Percentiles rank a stretch among this genome's conserved stretches.
Evolutionary conservation across 306 rosid species (phyloP).

Genomic region (Vigna nakashimae): DNA sequence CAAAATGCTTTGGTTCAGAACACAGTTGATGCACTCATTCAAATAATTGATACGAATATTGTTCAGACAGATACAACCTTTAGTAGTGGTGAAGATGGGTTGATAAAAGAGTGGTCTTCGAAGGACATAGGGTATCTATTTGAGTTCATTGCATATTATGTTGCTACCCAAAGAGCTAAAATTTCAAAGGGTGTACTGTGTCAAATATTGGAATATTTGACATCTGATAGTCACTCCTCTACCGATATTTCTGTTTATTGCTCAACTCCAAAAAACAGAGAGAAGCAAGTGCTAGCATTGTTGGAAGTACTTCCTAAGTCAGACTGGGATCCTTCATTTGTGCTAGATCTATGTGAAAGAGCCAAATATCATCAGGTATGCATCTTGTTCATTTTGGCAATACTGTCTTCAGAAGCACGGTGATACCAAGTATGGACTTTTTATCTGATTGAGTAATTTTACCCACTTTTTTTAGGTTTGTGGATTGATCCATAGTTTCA

Average conservation of each 20-base stretch:
- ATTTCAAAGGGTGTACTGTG: conserved; percentile 71
- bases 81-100: conserved; percentile 47
- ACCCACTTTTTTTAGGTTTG: conserved; percentile 69
- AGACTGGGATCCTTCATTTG: conserved; percentile 81
- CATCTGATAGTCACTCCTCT: conserved; percentile 58
- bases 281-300: conserved; percentile 92
- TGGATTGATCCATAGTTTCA: conserved; percentile 80
- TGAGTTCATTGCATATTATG: conserved; percentile 86
- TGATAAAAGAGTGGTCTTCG: conserved; percentile 66
- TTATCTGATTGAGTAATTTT: conserved; percentile 40
- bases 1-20: conserved; percentile 69
- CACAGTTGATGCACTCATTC: conserved; percentile 73
- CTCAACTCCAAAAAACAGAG: conserved; percentile 67
- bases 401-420: conserved; percentile 42
- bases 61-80: conserved; percentile 57
- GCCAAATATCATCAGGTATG: conserved; percentile 87
- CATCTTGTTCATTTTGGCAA: conserved; percentile 41
- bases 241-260: conserved; percentile 43
- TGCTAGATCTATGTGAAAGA: conserved; percentile 76
- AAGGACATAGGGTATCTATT: conserved; percentile 72
- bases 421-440: conserved; percentile 30
- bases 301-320: conserved; percentile 77
- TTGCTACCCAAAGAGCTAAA: conserved; percentile 71
- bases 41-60: conserved; percentile 58
- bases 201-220: conserved; percentile 80